These are phyloP conservation scores for Russula lepida DNA, from an alignment of 768 basidiomycete species.

Conservation along the genomic window DNA sequence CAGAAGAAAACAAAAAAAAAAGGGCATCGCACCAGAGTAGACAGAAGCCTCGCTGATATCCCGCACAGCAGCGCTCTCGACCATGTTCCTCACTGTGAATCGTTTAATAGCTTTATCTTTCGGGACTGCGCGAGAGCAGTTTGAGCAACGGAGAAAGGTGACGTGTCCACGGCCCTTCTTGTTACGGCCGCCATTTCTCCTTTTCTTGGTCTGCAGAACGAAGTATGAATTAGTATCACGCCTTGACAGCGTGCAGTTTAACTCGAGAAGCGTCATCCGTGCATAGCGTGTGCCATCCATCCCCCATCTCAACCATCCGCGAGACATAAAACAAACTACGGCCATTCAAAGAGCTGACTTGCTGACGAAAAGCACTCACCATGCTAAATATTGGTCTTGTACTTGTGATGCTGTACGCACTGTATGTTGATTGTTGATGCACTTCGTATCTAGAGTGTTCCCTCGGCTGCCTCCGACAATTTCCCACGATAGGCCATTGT, in stretches of 20 bases:
- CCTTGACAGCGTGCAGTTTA: neutral
- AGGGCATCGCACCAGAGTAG: constrained; percentile 63
- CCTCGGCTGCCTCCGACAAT: constrained; percentile 7
- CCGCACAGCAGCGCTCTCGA: constrained; percentile 95
- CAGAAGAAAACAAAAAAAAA: neutral
- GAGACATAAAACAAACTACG: neutral
- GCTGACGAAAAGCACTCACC: constrained; percentile 26
- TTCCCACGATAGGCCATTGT: constrained; percentile 8
- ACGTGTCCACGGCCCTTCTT: constrained; percentile 98
- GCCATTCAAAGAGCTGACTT: neutral
- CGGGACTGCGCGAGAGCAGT: constrained; percentile 95
- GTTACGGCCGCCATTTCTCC: constrained; percentile 99
- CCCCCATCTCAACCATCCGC: constrained; percentile 12
- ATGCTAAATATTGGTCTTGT: constrained; percentile 25
- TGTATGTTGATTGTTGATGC: constrained; percentile 13
- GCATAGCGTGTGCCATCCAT: constrained; percentile 27
- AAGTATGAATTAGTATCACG: constrained; percentile 20
- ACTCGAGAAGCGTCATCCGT: constrained; percentile 23
- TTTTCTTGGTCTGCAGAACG: constrained; percentile 81
- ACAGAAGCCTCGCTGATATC: constrained; percentile 96
- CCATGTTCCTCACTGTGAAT: constrained; percentile 99
- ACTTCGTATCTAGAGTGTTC: constrained; percentile 1
- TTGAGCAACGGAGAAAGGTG: constrained; percentile 91
- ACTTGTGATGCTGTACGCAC: neutral
- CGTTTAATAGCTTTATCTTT: constrained; percentile 99